Evolutionary conservation across 2,329 filamentous ascomycete genomes (phyloP).

Genomic region (Xylariaceae sp.): DNA sequence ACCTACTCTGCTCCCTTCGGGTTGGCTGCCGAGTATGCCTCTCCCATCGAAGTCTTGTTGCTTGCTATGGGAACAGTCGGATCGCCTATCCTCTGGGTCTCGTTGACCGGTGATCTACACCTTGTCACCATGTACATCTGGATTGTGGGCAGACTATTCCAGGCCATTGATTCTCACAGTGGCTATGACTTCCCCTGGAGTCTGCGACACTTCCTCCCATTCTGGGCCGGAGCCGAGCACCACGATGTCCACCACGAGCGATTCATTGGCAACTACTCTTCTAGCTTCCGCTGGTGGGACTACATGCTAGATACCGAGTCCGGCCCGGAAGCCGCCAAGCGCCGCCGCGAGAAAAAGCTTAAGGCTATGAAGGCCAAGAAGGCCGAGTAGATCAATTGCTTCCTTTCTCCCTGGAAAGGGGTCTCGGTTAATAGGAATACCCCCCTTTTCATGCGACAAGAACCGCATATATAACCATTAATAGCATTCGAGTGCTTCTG

Average conservation of each 20-base stretch:
- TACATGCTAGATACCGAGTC: constrained; percentile 90
- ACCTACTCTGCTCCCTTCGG: constrained; percentile 97
- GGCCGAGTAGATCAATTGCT: constrained; percentile 46
- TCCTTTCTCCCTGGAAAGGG: neutral
- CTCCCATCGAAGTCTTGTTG: constrained; percentile 93
- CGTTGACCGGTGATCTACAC: constrained; percentile 79
- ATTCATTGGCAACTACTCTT: constrained; percentile 97
- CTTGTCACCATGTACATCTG: constrained; percentile 97
- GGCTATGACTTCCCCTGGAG: constrained; percentile 99
- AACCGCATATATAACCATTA: neutral
- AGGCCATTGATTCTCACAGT: constrained; percentile 95
- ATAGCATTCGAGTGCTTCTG: neutral
- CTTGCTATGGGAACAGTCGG: constrained; percentile 83
- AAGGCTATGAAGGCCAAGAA: constrained; percentile 62
- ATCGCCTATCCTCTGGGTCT: constrained; percentile 76
- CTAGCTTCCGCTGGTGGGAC: constrained; percentile 99
- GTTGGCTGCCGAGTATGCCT: constrained; percentile 93
- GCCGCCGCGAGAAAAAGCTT: constrained; percentile 72
- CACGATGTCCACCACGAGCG: constrained; percentile 97
- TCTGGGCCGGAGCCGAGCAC: constrained; percentile 96
- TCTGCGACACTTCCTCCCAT: constrained; percentile 87
- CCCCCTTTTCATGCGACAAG: neutral
- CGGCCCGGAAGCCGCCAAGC: constrained; percentile 78
- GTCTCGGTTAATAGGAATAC: neutral
- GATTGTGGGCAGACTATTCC: constrained; percentile 89